Conservation (phyloP, 805 yeast genomes). For the Pichia rugopelliculosa region DNA sequence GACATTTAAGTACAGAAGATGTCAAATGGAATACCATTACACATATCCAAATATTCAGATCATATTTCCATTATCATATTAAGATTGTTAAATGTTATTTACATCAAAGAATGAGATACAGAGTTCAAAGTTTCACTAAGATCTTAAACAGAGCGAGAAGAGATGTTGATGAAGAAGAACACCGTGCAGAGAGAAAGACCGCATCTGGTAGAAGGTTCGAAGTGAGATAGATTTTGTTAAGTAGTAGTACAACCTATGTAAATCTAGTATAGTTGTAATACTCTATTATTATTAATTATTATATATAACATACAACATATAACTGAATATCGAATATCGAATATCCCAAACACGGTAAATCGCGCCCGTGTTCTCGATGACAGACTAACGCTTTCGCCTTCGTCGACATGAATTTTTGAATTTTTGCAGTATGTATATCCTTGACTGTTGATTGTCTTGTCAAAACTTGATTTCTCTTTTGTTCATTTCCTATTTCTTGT, state of each 20-base stretch:
- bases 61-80: conserved; percentile 97
- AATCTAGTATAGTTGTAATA: background rate
- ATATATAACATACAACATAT: too few relatives aligned
- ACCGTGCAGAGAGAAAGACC: conserved; percentile 46
- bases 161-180: conserved; percentile 71
- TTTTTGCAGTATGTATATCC: background rate
- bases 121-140: conserved; percentile 90
- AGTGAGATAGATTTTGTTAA: conserved; percentile 15
- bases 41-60: conserved; percentile 87
- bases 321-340: too few relatives aligned
- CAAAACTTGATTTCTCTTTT: background rate
- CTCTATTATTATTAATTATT: too few relatives aligned
- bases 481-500: background rate
- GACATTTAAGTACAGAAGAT: conserved; percentile 61
- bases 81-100: conserved; percentile 97
- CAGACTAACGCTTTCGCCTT: background rate
- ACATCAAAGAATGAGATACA: conserved; percentile 96
- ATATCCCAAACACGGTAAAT: background rate
- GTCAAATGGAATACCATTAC: conserved; percentile 76
- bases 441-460: background rate
- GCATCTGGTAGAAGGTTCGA: conserved; percentile 68
- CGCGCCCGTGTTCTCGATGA: background rate
- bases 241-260: background rate
- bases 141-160: conserved; percentile 95
- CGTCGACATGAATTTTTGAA: background rate